Evolutionary conservation across 148 eudicot genomes (phyloP), one percentile per base, ranked within the genome.

Genomic region (Chenopodium suecicum): DNA sequence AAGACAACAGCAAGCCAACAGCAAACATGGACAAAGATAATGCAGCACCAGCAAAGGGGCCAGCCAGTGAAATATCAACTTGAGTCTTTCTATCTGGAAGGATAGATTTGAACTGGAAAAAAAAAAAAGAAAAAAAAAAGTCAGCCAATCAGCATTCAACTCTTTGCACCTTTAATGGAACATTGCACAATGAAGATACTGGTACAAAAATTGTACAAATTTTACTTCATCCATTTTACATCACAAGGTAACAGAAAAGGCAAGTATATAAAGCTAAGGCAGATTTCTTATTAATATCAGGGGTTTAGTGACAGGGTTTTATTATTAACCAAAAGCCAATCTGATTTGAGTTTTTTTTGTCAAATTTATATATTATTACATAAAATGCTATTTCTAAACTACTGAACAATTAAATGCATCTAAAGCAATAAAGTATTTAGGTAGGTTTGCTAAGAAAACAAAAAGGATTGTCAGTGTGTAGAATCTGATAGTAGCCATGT

Each of bases 1-100:
- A 87, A 65, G 99, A 92, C 76, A 96, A 95, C 78, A 90, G 83
- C 82, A 96, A 87, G 83, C 99, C 99, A 85, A 96, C 95, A 67
- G 86, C 84, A 80, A 96, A 92, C 99, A 96, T 92, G 27, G 98
- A 94, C 77, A 90, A 86, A 50, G 99, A 92, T 31, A 96, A 81
- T 64, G 89, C 86, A 84, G 95, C 98, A 62, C 99, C 99, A 79
- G 99, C 97, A 84, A 91, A 81, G 34, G 99, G 99, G 48, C 99
- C 99, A n/a, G 98, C 92, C 72, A 96, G 83, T 23, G 99, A 96
- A 78, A 96, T 89, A 78, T 96, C 99, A 12, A 96, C 94, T 84
- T 88, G 84, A 68, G 99, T 89, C 86, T 90, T 94, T 77, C 93
- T 85, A 88, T 96, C 95, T 25, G 98, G 99, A 71, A 96, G 95